Evolutionary conservation across 305 asterid genomes (phyloP), one percentile per base, ranked within the genome.

Genomic region (Ilex paraguariensis): DNA sequence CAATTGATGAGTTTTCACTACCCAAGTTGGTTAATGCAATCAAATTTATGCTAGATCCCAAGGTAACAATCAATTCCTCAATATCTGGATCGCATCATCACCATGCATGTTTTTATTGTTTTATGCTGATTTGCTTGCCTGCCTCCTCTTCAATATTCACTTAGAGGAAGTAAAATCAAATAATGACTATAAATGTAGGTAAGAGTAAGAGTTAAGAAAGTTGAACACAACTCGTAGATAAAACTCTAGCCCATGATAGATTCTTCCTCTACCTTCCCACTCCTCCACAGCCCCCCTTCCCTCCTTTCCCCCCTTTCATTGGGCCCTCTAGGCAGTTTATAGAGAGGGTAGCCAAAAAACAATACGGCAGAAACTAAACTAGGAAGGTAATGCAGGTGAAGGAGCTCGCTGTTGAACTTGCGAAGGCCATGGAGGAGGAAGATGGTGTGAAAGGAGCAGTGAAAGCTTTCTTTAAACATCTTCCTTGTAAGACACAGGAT

Each of bases 11-110:
- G 66, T 92, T 92, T 68, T 87, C 96, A 30, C 84, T 92, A 3
- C 84, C 79, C 3, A 89, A 89, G 70, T 74, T 89, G 75, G 96
- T 89, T 58, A 76, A 67, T 60, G 97, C 98, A 13, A 92, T 92
- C 30, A 39, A 50, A 45, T 92, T 82, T 84, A 92, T 92, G 98
- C 84, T 85, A 48, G 83, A 85, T 64, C 87, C 87, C 28, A 39
- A 68, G 85, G 98, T 88, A 79, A 49, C 17, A 2, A 57, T 16
- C 28, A 21, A 36, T 62, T 52, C 53, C 30, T 59, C 49, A 50
- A 50, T 28, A 8, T 8, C 13, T 6, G 55, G 49, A 39, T 39
- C 28, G 28, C 28, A 21, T 21, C 28, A 21, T 21, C 28, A 21
- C 28, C 28, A 21, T 21, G 28, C 28, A 2, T 21, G 28, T 0